phyloP scores from a whole-genome alignment of 2,329 filamentous ascomycete genomes.

The Chaetomiaceae sp. region DNA sequence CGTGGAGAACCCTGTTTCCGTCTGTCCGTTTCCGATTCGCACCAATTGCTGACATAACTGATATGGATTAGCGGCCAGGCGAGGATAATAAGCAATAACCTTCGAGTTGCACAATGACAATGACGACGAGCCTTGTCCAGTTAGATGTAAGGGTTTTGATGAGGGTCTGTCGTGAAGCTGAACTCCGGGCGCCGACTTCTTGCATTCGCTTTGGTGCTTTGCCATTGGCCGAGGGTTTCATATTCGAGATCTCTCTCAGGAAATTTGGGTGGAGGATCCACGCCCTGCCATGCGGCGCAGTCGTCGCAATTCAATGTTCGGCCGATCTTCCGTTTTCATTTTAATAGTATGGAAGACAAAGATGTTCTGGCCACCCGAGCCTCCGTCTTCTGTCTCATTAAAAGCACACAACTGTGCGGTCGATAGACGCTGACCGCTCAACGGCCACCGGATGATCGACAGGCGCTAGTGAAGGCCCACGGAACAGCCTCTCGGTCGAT shows the following conservation, averaged over 20 bases:
- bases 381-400: too few relatives aligned
- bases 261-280: not conserved
- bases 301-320: not conserved
- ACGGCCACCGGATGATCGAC: not conserved
- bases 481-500: not conserved
- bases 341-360: not conserved
- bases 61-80: not conserved
- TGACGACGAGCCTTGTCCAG: too few relatives aligned
- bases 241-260: not conserved
- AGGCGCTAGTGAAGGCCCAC: not conserved
- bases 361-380: not conserved
- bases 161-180: not conserved
- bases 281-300: not conserved
- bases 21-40: slow-evolving; percentile 6
- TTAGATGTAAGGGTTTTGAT: not conserved
- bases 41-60: not conserved
- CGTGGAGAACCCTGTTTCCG: slow-evolving; percentile 17
- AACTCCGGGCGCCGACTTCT: not conserved
- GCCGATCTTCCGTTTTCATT: not conserved
- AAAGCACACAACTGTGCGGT: too few relatives aligned
- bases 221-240: slow-evolving; percentile 2
- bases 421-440: too few relatives aligned
- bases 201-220: not conserved
- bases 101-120: not conserved
- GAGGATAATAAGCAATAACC: not conserved